phyloP scores from a whole-genome alignment of 768 basidiomycete genomes.

The Termitomyces sp. region DNA sequence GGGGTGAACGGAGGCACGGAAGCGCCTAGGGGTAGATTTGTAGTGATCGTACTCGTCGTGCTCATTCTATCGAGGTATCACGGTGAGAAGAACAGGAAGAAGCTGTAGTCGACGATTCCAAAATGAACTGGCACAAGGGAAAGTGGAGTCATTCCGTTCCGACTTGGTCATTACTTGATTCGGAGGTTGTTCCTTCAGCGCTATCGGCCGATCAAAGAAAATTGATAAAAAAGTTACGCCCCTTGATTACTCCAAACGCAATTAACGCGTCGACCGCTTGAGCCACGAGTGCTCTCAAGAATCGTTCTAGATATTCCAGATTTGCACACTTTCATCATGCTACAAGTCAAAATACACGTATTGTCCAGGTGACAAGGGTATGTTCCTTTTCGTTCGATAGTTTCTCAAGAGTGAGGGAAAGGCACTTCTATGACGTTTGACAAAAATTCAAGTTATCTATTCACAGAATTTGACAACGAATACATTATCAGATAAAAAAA shows the following conservation, averaged over 20 bases:
- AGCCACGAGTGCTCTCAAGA: not conserved
- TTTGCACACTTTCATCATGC: too few species aligned
- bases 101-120: not conserved
- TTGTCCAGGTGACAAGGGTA: not conserved
- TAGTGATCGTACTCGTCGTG: slow-evolving; percentile 5
- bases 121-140: not conserved
- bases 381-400: not conserved
- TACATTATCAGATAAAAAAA: not conserved
- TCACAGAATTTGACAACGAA: not conserved
- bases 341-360: not conserved
- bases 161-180: not conserved
- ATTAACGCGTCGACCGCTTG: not conserved
- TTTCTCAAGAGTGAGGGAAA: too few species aligned
- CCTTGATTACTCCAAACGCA: not conserved
- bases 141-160: not conserved
- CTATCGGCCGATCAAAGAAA: not conserved
- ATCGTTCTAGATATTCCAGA: too few species aligned
- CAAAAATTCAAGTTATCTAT: not conserved
- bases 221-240: not conserved
- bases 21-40: slow-evolving; percentile 36
- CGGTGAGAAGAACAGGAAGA: not conserved
- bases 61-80: slow-evolving; percentile 6
- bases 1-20: slow-evolving; percentile 64
- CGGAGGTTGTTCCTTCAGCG: not conserved
- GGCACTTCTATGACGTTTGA: too few species aligned